Evolutionary conservation across 805 yeast genomes (phyloP).

Genomic region (Candida vaughaniae): DNA sequence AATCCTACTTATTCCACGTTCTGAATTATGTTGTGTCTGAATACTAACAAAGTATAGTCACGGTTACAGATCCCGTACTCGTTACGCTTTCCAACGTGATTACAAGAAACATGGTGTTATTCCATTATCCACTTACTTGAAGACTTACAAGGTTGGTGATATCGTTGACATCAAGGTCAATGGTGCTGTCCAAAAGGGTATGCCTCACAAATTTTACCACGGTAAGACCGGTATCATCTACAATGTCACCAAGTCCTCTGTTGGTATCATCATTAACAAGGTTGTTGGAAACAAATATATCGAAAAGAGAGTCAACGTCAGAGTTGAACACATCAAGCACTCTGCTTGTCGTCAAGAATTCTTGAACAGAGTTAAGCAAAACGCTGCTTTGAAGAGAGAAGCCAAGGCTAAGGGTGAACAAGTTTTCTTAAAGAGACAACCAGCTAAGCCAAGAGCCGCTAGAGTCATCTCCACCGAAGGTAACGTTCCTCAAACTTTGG

Average conservation of each 20-base stretch:
- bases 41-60: conserved; percentile 36
- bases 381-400: conserved; percentile 89
- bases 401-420: conserved; percentile 93
- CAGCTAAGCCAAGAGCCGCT: conserved; percentile 95
- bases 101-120: conserved; percentile 96
- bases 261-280: conserved; percentile 98
- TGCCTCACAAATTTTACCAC: conserved; percentile 99
- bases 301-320: conserved; percentile 97
- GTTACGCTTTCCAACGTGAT: conserved; percentile 99
- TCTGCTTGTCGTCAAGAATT: conserved; percentile 99
- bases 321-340: conserved; percentile 99
- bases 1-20: too few relatives aligned
- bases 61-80: conserved; percentile 99
- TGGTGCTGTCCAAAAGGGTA: conserved; percentile 99
- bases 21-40: too few relatives aligned
- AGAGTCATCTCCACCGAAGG: conserved; percentile 79
- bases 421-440: conserved; percentile 95
- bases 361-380: conserved; percentile 96
- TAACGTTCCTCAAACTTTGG: conserved; percentile 92
- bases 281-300: conserved; percentile 98
- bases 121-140: conserved; percentile 94
- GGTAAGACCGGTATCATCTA: conserved; percentile 99
- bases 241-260: conserved; percentile 98
- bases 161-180: conserved; percentile 99
- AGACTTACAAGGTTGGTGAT: conserved; percentile 98